These are phyloP conservation scores for Xylaria nigripes DNA, from an alignment of 495 filamentous ascomycete genomes.

Conservation along the genomic window DNA sequence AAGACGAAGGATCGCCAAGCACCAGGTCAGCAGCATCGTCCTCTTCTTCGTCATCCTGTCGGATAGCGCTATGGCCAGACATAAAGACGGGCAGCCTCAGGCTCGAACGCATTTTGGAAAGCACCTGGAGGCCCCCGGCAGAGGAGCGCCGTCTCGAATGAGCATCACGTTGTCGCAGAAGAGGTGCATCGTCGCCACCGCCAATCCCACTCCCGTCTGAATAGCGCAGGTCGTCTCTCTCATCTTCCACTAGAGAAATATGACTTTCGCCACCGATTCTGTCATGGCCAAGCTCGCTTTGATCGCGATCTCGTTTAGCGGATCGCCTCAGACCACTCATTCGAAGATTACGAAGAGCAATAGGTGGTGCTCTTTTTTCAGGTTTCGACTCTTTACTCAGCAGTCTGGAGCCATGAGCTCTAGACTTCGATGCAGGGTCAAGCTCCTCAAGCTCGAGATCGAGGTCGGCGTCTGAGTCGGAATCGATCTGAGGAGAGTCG, in stretches of 20 bases:
- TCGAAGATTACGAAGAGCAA: slow-evolving; percentile 63
- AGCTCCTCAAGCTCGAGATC: slow-evolving; percentile 59
- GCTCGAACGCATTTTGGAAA: slow-evolving; percentile 30
- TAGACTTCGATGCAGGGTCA: slow-evolving; percentile 45
- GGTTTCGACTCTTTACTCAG: slow-evolving; percentile 34
- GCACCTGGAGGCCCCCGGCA: slow-evolving; percentile 28
- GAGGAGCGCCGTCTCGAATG: slow-evolving; percentile 25
- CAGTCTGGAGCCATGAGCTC: slow-evolving; percentile 26
- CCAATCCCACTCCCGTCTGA: slow-evolving; percentile 43
- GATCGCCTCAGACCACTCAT: slow-evolving; percentile 46
- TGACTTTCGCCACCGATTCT: slow-evolving; percentile 48
- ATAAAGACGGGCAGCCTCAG: slow-evolving; percentile 48
- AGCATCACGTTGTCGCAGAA: slow-evolving; percentile 41
- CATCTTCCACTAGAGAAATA: slow-evolving; percentile 48
- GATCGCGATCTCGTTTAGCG: slow-evolving; percentile 44
- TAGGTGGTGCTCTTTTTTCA: slow-evolving; percentile 48
- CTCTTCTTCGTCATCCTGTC: slow-evolving; percentile 24
- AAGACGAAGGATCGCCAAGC: slow-evolving; percentile 47
- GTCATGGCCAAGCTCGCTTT: slow-evolving; percentile 52
- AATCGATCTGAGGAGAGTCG: slow-evolving; percentile 45
- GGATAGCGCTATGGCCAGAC: slow-evolving; percentile 25
- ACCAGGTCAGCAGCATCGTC: slow-evolving; percentile 30
- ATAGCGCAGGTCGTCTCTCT: slow-evolving; percentile 40
- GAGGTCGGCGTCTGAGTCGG: slow-evolving; percentile 62
- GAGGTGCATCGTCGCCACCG: slow-evolving; percentile 60